phyloP scores from a whole-genome alignment of 2,329 filamentous ascomycete species.

The Nemania serpens region DNA sequence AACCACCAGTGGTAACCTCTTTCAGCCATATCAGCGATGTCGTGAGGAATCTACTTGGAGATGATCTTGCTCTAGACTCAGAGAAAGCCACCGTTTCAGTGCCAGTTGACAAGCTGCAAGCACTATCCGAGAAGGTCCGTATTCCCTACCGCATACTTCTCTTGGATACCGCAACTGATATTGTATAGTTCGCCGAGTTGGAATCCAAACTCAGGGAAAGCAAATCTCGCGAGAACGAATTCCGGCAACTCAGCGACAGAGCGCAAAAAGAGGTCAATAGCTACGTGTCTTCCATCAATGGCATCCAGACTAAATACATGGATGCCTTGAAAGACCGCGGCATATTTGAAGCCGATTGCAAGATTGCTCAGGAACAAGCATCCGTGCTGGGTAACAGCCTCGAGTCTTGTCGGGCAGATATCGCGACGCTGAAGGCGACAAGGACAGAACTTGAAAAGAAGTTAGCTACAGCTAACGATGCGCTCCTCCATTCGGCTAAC shows the following conservation, averaged over 20 bases:
- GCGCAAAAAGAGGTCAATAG: conserved; percentile 54
- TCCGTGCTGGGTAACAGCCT: conserved; percentile 42
- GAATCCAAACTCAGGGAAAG: conserved; percentile 44
- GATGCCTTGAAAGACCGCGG: conserved; percentile 45
- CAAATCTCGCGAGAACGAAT: conserved; percentile 42
- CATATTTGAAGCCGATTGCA: conserved; percentile 51
- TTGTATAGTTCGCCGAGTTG: conserved; percentile 44
- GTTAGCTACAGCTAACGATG: conserved; percentile 43
- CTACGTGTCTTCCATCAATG: conserved; percentile 49
- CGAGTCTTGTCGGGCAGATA: conserved; percentile 45
- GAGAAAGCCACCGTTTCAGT: conserved; percentile 38
- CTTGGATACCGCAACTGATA: conserved; percentile 21
- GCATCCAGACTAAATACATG: conserved; percentile 54
- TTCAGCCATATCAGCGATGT: conserved; percentile 39
- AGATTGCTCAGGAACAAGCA: conserved; percentile 44
- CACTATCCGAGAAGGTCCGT: conserved; percentile 40
- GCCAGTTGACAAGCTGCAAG: conserved; percentile 40
- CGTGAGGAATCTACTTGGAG: conserved; percentile 39
- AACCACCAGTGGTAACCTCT: conserved; percentile 35
- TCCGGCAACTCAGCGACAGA: conserved; percentile 48
- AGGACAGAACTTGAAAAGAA: conserved; percentile 44
- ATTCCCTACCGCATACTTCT: neutral
- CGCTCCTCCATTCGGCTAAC: conserved; percentile 44
- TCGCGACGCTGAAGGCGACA: conserved; percentile 46
- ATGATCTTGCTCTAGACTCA: conserved; percentile 25